Evolutionary conservation across 2,329 filamentous ascomycete species (phyloP).

Genomic region (Pseudocercospora cruenta): DNA sequence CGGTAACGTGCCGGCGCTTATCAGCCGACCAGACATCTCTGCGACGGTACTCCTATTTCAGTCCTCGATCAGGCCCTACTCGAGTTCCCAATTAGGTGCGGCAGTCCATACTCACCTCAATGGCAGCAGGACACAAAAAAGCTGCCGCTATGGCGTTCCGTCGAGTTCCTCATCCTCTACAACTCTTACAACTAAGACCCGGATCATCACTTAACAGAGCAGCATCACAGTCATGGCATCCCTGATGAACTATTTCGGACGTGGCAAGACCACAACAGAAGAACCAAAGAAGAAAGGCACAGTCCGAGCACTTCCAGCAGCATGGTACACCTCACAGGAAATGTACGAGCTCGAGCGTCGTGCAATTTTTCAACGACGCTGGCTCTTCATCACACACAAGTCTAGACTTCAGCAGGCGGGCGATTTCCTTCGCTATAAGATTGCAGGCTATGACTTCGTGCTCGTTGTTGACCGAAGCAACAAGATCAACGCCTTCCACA

Average conservation of each 20-base stretch:
- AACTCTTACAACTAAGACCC: not conserved
- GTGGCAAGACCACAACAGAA: constrained; percentile 2
- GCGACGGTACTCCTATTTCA: constrained; percentile 1
- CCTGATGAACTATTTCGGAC: constrained; percentile 15
- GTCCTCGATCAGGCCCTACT: not conserved
- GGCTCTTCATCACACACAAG: constrained; percentile 40
- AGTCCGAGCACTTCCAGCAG: constrained; percentile 44
- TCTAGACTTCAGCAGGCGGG: constrained; percentile 32
- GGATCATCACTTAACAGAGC: not conserved
- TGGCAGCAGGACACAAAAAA: not conserved
- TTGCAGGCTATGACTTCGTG: constrained; percentile 32
- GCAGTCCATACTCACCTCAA: not conserved
- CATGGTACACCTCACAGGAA: constrained; percentile 48
- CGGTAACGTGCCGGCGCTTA: constrained; percentile 3
- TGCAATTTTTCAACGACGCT: constrained; percentile 46
- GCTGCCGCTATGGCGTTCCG: not conserved
- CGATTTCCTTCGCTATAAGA: constrained; percentile 30
- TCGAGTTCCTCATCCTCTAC: not conserved
- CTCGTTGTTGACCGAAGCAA: constrained; percentile 26
- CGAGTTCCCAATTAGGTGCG: constrained; percentile 4
- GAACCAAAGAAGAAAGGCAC: constrained; percentile 19
- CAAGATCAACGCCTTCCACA: constrained; percentile 48
- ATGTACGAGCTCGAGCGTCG: constrained; percentile 52
- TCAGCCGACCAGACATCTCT: constrained; percentile 6
- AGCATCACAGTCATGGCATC: constrained; percentile 9